Percentiles rank a stretch among this genome's conserved stretches.
phyloP scores from a whole-genome alignment of 2,329 filamentous ascomycete genomes.

The Penicillium sp. region DNA sequence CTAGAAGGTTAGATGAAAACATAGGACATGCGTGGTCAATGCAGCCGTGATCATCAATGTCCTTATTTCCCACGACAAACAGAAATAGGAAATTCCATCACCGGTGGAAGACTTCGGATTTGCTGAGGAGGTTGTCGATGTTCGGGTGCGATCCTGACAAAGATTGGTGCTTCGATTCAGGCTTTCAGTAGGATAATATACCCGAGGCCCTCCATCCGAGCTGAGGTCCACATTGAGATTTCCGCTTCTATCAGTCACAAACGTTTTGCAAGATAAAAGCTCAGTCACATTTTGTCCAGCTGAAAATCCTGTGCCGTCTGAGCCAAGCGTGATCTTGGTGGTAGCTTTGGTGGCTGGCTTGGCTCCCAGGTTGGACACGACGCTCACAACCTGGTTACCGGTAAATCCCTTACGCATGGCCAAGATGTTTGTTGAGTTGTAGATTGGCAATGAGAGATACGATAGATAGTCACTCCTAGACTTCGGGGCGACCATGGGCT shows the following conservation, averaged over 20 bases:
- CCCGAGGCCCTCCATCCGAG: slow-evolving; percentile 16
- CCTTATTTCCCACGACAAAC: neutral
- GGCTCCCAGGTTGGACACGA: slow-evolving; percentile 9
- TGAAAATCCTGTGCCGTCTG: slow-evolving; percentile 3
- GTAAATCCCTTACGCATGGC: slow-evolving; percentile 13
- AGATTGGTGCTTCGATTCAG: slow-evolving; percentile 10
- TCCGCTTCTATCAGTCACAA: slow-evolving; percentile 10
- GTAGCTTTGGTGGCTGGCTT: slow-evolving; percentile 9
- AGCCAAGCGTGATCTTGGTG: slow-evolving; percentile 10
- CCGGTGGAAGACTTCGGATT: slow-evolving; percentile 4
- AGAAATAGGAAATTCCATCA: neutral
- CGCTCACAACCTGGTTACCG: slow-evolving; percentile 13
- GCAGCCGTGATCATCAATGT: neutral
- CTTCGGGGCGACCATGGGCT: slow-evolving; percentile 3
- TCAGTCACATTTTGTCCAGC: slow-evolving; percentile 12
- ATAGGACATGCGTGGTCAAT: neutral
- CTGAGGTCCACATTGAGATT: slow-evolving; percentile 15
- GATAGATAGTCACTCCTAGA: slow-evolving; percentile 12
- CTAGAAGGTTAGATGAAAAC: neutral
- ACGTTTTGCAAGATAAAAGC: slow-evolving; percentile 13
- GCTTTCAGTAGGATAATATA: slow-evolving; percentile 16
- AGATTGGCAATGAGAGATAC: slow-evolving; percentile 8
- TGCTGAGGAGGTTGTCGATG: slow-evolving; percentile 6
- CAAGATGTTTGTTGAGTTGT: slow-evolving; percentile 12
- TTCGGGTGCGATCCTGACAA: slow-evolving; percentile 2